Evolutionary conservation across 2,329 filamentous ascomycete species (phyloP).

Genomic region (Stagonosporopsis cucurbitacearum): DNA sequence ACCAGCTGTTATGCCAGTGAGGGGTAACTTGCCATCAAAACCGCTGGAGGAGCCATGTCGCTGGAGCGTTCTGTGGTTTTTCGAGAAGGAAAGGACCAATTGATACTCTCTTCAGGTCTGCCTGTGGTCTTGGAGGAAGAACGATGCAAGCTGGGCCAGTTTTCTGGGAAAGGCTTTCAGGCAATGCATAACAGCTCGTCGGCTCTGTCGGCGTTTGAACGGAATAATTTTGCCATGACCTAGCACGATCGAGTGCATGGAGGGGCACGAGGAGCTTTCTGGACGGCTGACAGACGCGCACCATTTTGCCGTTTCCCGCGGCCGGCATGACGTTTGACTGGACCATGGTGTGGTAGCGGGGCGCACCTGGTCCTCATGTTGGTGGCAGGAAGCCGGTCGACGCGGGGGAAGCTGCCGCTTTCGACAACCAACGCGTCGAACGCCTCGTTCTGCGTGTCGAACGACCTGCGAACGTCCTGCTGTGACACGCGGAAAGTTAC

Average conservation of each 20-base stretch:
- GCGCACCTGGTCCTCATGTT: neutral
- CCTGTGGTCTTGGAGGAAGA: slow-evolving; percentile 1
- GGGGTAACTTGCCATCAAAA: slow-evolving; percentile 53
- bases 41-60: slow-evolving; percentile 57
- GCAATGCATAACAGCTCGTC: slow-evolving; percentile 15
- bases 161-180: slow-evolving; percentile 12
- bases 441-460: neutral
- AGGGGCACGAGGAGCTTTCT: slow-evolving; percentile 34
- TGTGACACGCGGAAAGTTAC: slow-evolving; percentile 10
- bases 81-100: slow-evolving; percentile 7
- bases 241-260: slow-evolving; percentile 21
- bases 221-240: slow-evolving; percentile 35
- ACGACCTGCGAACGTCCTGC: slow-evolving; percentile 1
- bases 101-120: slow-evolving; percentile 8
- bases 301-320: slow-evolving; percentile 41
- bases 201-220: slow-evolving; percentile 38
- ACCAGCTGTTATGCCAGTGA: slow-evolving; percentile 15
- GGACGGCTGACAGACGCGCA: slow-evolving; percentile 21
- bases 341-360: slow-evolving; percentile 9
- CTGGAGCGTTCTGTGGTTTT: slow-evolving; percentile 5
- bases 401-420: slow-evolving; percentile 10
- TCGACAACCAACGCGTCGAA: slow-evolving; percentile 4
- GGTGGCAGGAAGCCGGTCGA: slow-evolving; percentile 2
- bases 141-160: slow-evolving; percentile 8
- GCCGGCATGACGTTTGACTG: slow-evolving; percentile 25